Percentiles rank a stretch among this genome's conserved stretches.
Conservation (phyloP, 192 early-diverging fungal species). For the Backusella mclennaniae region DNA sequence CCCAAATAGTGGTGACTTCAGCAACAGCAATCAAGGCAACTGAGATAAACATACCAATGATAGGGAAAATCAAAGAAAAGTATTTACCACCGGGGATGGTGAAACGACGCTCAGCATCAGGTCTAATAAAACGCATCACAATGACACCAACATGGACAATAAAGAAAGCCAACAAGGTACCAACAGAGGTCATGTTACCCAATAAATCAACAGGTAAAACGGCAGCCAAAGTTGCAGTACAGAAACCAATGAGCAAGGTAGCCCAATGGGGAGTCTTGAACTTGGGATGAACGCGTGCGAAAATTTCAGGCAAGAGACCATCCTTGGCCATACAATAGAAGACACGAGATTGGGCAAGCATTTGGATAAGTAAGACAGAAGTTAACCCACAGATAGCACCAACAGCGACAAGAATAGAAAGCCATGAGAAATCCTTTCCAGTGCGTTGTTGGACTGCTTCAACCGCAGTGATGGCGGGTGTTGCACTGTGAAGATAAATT, state of each 20-base stretch:
- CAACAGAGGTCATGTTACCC: constrained; percentile 83
- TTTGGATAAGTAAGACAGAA: constrained; percentile 72
- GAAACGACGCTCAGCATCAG: constrained; percentile 68
- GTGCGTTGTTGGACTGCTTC: constrained; percentile 22
- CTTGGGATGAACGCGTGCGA: constrained; percentile 67
- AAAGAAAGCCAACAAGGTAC: constrained; percentile 83
- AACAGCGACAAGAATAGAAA: constrained; percentile 69
- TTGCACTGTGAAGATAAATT: constrained; percentile 40
- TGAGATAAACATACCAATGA: constrained; percentile 57
- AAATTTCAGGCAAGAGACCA: constrained; percentile 74
- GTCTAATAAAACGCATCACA: constrained; percentile 72
- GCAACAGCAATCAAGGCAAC: constrained; percentile 67
- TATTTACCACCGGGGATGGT: constrained; percentile 58
- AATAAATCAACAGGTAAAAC: constrained; percentile 81
- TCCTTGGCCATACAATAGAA: constrained; percentile 87
- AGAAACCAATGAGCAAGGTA: constrained; percentile 61
- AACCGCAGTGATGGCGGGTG: constrained; percentile 58
- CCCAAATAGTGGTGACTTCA: constrained; percentile 59
- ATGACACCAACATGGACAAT: constrained; percentile 79
- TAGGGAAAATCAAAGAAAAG: constrained; percentile 53
- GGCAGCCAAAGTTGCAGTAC: constrained; percentile 67
- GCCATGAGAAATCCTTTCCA: constrained; percentile 56
- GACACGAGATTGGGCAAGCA: constrained; percentile 87
- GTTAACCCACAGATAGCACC: constrained; percentile 78
- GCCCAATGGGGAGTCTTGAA: constrained; percentile 78